phyloP scores from a whole-genome alignment of 2,329 filamentous ascomycete genomes.

The Fusarium lyarnte region DNA sequence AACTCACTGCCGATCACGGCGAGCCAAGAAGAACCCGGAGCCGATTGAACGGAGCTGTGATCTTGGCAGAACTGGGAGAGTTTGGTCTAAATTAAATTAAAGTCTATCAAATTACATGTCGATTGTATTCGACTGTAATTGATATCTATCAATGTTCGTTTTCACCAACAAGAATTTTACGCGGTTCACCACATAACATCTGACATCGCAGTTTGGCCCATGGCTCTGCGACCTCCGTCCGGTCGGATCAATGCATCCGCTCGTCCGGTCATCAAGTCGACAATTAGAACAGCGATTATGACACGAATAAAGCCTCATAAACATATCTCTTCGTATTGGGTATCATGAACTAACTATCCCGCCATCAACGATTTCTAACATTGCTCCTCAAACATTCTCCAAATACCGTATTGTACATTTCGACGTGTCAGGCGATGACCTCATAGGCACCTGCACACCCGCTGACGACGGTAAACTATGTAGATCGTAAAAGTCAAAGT shows the following conservation, averaged over 20 bases:
- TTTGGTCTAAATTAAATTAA: neutral
- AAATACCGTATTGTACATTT: constrained; percentile 4
- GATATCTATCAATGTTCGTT: neutral
- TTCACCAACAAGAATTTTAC: no score
- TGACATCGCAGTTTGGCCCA: neutral
- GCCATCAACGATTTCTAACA: neutral
- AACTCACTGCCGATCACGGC: neutral
- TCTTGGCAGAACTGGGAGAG: neutral
- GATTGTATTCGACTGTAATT: no score
- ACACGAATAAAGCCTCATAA: neutral
- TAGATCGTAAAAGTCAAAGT: constrained; percentile 29
- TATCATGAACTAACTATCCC: constrained; percentile 10
- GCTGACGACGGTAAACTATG: constrained; percentile 25
- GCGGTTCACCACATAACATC: no score
- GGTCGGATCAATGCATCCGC: neutral
- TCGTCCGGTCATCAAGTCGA: neutral
- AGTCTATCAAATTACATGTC: neutral
- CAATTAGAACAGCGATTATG: neutral
- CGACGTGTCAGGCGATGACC: neutral
- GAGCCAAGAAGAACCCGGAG: neutral
- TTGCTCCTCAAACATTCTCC: neutral
- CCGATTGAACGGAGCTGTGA: neutral
- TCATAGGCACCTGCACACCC: neutral
- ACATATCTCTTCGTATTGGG: neutral
- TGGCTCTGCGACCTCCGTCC: neutral